phyloP scores from a whole-genome alignment of 805 yeast species.

The Tetrapisispora arboricola region DNA sequence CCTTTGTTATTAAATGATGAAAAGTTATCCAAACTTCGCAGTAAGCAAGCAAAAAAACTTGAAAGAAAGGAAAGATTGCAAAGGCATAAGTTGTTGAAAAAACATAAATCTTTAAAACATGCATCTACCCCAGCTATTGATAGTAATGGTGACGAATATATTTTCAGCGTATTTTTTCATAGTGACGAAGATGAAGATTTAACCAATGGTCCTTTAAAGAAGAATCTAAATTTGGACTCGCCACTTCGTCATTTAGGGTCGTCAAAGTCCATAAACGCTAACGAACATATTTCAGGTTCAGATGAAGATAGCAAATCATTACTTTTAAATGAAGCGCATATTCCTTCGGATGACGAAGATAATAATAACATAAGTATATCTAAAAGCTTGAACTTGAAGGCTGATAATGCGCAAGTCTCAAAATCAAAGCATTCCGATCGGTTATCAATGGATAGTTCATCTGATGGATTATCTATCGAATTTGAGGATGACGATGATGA shows the following conservation, averaged over 20 bases:
- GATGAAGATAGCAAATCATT: constrained; percentile 29
- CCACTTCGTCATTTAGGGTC: constrained; percentile 16
- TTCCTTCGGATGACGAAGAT: constrained; percentile 29
- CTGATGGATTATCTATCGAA: constrained; percentile 9
- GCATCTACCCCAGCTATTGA: constrained; percentile 33
- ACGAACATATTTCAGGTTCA: constrained; percentile 15
- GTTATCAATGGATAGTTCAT: constrained; percentile 2
- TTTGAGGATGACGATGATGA: constrained; percentile 27
- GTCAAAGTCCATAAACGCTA: constrained; percentile 13
- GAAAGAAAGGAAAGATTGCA: constrained; percentile 24
- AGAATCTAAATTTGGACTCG: constrained; percentile 13
- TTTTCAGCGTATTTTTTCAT: constrained; percentile 26
- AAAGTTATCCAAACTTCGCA: constrained; percentile 18
- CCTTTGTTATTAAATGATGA: constrained; percentile 27
- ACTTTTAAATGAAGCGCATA: constrained; percentile 25
- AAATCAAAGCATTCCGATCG: not conserved
- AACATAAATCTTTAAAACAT: constrained; percentile 22
- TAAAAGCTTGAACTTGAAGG: no score
- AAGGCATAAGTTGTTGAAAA: constrained; percentile 19
- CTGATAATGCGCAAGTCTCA: constrained; percentile 1
- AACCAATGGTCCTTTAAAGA: constrained; percentile 2
- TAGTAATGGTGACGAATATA: constrained; percentile 25
- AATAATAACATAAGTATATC: no score
- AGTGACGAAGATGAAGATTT: constrained; percentile 18
- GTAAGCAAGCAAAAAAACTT: constrained; percentile 21